Evolutionary conservation across 1,284 basidiomycete genomes (phyloP), one percentile per base, ranked within the genome.

Genomic region (Schizopora paradoxa): DNA sequence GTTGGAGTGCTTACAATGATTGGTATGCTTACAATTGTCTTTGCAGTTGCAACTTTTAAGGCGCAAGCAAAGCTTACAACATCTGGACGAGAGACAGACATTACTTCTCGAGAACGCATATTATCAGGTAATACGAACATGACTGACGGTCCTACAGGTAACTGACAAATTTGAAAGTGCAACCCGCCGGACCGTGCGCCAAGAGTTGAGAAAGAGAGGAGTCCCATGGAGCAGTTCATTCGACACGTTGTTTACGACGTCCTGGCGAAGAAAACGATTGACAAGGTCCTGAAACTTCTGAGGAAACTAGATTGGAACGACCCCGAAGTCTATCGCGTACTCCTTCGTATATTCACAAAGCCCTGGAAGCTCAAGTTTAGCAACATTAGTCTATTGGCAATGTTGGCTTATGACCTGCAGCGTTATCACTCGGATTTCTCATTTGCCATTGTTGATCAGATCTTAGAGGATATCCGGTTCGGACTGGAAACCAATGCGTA

Each of bases 301-400:
- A 83, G 96, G 41, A 97, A 96, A 67, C 76, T 99, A 37, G 82
- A 97, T 58, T 99, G 96, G 96, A 84, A 93, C n/a, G 83, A 93
- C 58, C 60, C 70, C 1, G 66, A 73, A 38, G 70, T 79, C 27
- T 66, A 67, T 19, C 70, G 66, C 39, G 70, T 71, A 4, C 66
- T 85, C 18, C 75, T 87, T 65, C 87, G 88, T 57, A 79, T 87
- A 21, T 98, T 99, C 66, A 92, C 89, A 4, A 95, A 95, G 57
- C 86, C 94, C 1, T 97, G 95, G 93, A 95, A 96, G 61, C 77
- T 97, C 66, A 95, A 92, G 58, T 98, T 86, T 61, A 76, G 85
- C 50, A 93, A 90, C 61, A 81, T 99, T 53, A 81, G 86, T 47
- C 73, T 97, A n/a, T 73, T 98, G 28, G 94, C 96, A 2, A 93